phyloP scores from a whole-genome alignment of 2,329 filamentous ascomycete genomes.

The Aspergillus brunneoviolaceus region DNA sequence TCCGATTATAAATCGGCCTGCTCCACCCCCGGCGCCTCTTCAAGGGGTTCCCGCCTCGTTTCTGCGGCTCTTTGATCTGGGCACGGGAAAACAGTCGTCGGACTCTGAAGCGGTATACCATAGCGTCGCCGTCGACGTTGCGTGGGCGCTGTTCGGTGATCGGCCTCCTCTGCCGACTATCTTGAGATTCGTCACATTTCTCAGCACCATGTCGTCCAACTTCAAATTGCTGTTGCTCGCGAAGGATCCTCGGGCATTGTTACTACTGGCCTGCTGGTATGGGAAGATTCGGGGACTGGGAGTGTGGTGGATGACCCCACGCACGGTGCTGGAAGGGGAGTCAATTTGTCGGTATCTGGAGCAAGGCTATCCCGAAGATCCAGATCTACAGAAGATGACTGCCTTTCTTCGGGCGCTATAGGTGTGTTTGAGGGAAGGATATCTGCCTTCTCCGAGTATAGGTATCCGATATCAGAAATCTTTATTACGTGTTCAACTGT shows the following conservation, averaged over 20 bases:
- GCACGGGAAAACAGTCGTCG: background rate
- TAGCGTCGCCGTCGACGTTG: background rate
- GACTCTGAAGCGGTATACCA: background rate
- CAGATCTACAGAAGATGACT: background rate
- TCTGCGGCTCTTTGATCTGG: background rate
- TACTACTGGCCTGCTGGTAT: background rate
- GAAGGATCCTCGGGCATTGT: background rate
- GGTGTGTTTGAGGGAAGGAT: too few species aligned
- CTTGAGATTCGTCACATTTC: background rate
- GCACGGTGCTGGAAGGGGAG: background rate
- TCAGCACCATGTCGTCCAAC: background rate
- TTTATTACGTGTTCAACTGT: too few species aligned
- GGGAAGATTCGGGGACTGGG: background rate
- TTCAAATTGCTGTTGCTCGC: background rate
- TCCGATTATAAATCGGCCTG: background rate
- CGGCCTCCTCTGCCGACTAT: background rate
- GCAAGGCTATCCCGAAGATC: background rate
- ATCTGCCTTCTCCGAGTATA: too few species aligned
- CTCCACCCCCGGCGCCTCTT: too few species aligned
- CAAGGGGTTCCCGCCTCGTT: background rate
- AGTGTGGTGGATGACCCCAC: constrained; percentile 1
- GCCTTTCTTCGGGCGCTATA: background rate
- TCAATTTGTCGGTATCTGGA: background rate
- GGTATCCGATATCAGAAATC: too few species aligned
- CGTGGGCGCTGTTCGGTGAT: background rate